phyloP scores from a whole-genome alignment of 345 rosid species.

The Erodium maritimum region DNA sequence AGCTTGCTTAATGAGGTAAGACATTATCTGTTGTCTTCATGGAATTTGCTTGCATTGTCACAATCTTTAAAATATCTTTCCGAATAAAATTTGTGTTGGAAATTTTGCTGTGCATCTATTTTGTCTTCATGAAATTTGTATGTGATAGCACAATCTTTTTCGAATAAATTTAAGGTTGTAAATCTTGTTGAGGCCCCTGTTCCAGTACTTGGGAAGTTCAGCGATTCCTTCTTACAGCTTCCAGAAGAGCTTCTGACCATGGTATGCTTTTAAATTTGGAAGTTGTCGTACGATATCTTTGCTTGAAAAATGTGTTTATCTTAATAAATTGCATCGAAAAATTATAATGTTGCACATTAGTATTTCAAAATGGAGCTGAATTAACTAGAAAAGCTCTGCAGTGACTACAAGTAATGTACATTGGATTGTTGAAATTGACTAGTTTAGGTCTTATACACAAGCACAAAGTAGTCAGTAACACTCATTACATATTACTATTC shows the following conservation, averaged over 20 bases:
- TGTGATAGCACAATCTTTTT: no score
- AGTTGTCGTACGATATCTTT: neutral
- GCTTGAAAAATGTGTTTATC: neutral
- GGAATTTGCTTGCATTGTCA: conserved; percentile 6
- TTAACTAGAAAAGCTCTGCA: no score
- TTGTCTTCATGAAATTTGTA: no score
- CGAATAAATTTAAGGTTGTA: conserved; percentile 43
- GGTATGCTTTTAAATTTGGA: conserved; percentile 32
- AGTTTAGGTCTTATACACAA: neutral
- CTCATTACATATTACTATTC: no score
- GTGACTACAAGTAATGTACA: neutral
- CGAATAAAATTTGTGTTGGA: conserved; percentile 41
- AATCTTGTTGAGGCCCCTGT: conserved; percentile 95
- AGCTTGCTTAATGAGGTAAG: conserved; percentile 70
- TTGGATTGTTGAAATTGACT: neutral
- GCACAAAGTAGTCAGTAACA: neutral
- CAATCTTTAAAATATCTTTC: neutral
- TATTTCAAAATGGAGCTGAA: no score
- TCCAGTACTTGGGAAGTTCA: conserved; percentile 73
- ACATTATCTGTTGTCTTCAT: conserved; percentile 3
- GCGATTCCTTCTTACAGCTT: conserved; percentile 77
- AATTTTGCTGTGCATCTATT: conserved; percentile 97
- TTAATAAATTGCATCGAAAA: no score
- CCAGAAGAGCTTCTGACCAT: conserved; percentile 77
- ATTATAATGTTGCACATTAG: neutral